phyloP scores from a whole-genome alignment of 2,329 filamentous ascomycete genomes.

The Sporothrix dimorphospora region DNA sequence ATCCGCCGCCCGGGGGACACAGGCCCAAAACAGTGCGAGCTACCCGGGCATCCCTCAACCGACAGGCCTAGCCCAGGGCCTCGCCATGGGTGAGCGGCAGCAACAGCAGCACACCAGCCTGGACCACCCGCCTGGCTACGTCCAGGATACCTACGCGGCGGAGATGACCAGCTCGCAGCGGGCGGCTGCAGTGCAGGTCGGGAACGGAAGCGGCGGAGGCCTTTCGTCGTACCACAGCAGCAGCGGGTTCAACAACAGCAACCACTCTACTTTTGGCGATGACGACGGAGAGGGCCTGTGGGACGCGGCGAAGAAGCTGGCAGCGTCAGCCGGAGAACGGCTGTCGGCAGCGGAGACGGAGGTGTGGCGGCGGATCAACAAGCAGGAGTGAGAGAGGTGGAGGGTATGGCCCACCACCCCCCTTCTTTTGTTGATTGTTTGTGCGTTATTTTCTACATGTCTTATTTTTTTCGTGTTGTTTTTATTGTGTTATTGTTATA shows the following conservation, averaged over 20 bases:
- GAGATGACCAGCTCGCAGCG: conserved; percentile 54
- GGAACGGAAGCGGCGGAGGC: neutral
- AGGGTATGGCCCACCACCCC: neutral
- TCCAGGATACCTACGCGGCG: conserved; percentile 58
- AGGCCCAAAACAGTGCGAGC: conserved; percentile 31
- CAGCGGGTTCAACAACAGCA: conserved; percentile 17
- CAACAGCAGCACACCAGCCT: conserved; percentile 33
- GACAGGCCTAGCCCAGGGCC: conserved; percentile 33
- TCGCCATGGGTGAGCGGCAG: neutral
- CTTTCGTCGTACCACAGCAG: neutral
- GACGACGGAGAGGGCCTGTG: conserved; percentile 55
- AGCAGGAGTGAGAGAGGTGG: conserved; percentile 45
- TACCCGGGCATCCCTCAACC: conserved; percentile 30
- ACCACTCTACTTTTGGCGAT: conserved; percentile 23
- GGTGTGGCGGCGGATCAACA: conserved; percentile 67
- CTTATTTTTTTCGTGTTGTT: neutral
- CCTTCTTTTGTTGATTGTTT: neutral
- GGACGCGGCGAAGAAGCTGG: conserved; percentile 61
- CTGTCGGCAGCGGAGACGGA: conserved; percentile 62
- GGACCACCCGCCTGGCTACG: conserved; percentile 58
- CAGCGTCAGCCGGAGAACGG: conserved; percentile 59
- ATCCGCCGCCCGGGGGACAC: conserved; percentile 49
- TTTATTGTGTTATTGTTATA: neutral
- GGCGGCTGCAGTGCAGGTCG: conserved; percentile 37
- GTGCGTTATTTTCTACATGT: neutral